Base-by-base conservation (phyloP, 1,139 yeast species). In the Yamadazyma diddensiae region DNA sequence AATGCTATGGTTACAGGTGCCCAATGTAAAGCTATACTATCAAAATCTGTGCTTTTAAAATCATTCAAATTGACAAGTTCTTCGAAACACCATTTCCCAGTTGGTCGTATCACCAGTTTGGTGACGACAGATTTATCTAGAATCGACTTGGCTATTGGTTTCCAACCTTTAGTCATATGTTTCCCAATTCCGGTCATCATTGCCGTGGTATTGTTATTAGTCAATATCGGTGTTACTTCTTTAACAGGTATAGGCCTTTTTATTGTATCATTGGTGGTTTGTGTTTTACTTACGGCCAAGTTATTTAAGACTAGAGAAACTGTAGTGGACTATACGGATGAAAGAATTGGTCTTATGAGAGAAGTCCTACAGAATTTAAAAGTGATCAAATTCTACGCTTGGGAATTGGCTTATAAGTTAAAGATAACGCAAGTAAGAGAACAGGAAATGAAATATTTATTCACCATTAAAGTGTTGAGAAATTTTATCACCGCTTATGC, bases 1-100 rank as follows among this genome's bases (percentile, higher is more conserved):
- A 56, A 56, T 35, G 62, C 73, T 24, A 68, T 67, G 73, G 53
- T 66, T 31, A 56, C 67, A n/a, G 75, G 74, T 15, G 74, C 73
- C n/a, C 65, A 62, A 38, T 43, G 57, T 24, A 69, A 67, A 46
- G 59, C 70, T 21, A 55, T 69, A 7, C 52, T 69, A 34, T 65
- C 73, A 11, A 67, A 64, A 37, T 57, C 62, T 4, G 46, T 69
- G 15, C 48, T 69, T 25, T 43, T 61, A 29, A 69, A 69, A 42
- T 59, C 71, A 3, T 67, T 69, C 49, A 55, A 52, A 26, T 52
- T 69, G 39, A 57, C 59, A 31, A 53, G 65, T 3, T 56, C 53
- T 39, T 50, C 70, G 5, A 61, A 53, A 37, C 57, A 57, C 40
- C 46, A 53, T 31, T 69, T 65, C 43, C 57, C 72, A 4, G 50